Conservation (phyloP, 305 asterid genomes). For the Fraxinus platypoda region DNA sequence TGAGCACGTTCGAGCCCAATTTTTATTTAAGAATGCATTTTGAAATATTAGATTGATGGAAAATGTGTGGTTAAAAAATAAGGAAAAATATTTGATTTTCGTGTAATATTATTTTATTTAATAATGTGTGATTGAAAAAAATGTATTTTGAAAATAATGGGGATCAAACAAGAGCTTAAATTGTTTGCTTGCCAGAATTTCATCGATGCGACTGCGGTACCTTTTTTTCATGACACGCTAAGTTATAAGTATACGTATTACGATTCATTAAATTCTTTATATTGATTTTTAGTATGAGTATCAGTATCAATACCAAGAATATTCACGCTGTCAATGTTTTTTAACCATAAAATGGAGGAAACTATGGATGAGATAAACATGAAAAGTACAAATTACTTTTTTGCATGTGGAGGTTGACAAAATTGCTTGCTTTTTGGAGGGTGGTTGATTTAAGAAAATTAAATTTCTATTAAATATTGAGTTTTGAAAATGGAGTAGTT, state of each 20-base stretch:
- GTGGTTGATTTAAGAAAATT: constrained; percentile 31
- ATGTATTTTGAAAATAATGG: too few relatives aligned
- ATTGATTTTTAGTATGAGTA: neutral
- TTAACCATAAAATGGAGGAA: neutral
- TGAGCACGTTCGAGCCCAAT: too few relatives aligned
- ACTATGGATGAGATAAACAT: neutral
- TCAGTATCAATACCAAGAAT: neutral
- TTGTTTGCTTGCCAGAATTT: neutral
- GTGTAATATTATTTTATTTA: too few relatives aligned
- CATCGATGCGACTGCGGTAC: neutral
- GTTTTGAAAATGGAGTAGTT: constrained; percentile 27
- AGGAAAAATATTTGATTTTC: too few relatives aligned
- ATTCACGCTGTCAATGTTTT: neutral
- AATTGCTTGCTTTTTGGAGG: constrained; percentile 27
- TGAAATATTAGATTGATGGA: too few relatives aligned
- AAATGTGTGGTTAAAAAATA: too few relatives aligned
- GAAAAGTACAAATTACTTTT: constrained; percentile 24
- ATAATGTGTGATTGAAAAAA: too few relatives aligned
- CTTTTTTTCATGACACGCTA: too few relatives aligned
- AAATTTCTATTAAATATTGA: neutral
- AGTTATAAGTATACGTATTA: neutral
- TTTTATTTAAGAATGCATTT: too few relatives aligned
- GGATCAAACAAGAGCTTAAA: neutral
- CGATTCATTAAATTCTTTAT: neutral
- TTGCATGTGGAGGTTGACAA: constrained; percentile 64